Evolutionary conservation across 2,329 filamentous ascomycete genomes (phyloP).

Genomic region (Atkinsonella hypoxylon): DNA sequence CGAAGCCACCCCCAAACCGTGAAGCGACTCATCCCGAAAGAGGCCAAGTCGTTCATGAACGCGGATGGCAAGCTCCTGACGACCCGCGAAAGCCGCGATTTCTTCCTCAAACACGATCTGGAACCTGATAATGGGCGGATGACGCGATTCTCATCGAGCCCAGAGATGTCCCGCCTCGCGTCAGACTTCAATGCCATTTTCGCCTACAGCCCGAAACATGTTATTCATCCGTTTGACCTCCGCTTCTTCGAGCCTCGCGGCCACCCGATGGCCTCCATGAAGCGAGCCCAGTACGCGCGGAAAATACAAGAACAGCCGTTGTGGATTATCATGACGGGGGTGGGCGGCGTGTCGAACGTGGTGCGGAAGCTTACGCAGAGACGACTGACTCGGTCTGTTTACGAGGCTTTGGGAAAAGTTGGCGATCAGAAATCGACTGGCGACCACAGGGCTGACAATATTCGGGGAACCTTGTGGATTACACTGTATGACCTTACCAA

Average conservation of each 20-base stretch:
- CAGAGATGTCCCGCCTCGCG: constrained; percentile 7
- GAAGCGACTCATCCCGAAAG: constrained; percentile 12
- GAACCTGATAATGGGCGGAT: constrained; percentile 14
- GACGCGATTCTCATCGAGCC: constrained; percentile 5
- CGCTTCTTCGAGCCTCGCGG: constrained; percentile 20
- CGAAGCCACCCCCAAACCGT: constrained; percentile 1
- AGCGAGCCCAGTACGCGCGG: constrained; percentile 16
- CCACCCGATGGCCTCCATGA: constrained; percentile 18
- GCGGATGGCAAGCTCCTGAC: constrained; percentile 16
- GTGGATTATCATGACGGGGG: constrained; percentile 19
- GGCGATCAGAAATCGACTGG: constrained; percentile 12
- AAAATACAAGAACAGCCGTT: constrained; percentile 17
- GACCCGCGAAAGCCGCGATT: constrained; percentile 16
- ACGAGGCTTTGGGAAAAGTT: constrained; percentile 14
- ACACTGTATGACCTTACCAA: constrained; percentile 10
- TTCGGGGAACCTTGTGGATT: constrained; percentile 17
- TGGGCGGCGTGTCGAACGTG: constrained; percentile 10
- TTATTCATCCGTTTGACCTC: constrained; percentile 22
- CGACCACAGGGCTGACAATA: constrained; percentile 4
- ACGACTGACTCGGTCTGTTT: constrained; percentile 17
- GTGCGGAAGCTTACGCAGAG: constrained; percentile 15
- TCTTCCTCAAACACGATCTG: constrained; percentile 14
- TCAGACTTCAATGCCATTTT: constrained; percentile 14
- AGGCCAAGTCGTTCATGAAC: constrained; percentile 11
- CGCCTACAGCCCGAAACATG: constrained; percentile 17